phyloP scores from a whole-genome alignment of 208 protist species.

The Naegleria fowleri region DNA sequence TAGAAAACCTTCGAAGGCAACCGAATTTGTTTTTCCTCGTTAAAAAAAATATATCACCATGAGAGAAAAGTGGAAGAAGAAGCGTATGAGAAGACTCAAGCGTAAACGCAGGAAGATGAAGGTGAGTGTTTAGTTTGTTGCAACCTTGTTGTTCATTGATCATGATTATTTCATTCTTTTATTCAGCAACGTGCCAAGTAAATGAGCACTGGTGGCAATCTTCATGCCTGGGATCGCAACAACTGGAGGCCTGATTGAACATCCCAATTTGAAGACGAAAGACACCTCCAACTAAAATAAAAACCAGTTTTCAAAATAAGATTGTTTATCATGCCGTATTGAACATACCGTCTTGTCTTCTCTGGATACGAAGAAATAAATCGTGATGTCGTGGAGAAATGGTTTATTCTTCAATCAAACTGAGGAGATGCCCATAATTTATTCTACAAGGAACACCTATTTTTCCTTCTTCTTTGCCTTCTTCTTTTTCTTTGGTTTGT shows the following conservation, averaged over 20 bases:
- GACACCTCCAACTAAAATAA: too few species aligned
- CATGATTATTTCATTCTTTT: background rate
- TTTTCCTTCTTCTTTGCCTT: background rate
- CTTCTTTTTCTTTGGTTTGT: background rate
- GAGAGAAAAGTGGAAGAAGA: slow-evolving; percentile 1
- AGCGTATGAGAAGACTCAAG: background rate
- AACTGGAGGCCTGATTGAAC: too few species aligned
- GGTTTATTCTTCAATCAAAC: too few species aligned
- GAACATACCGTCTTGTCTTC: too few species aligned
- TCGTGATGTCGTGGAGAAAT: too few species aligned
- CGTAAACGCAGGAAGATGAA: background rate
- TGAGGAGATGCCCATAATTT: too few species aligned
- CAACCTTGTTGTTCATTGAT: background rate
- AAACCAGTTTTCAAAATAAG: too few species aligned
- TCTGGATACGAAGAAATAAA: too few species aligned
- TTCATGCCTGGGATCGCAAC: too few species aligned
- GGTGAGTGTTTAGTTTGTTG: background rate
- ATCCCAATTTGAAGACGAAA: too few species aligned
- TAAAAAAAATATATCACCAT: background rate
- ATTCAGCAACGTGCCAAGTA: background rate
- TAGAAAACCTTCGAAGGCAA: too few species aligned
- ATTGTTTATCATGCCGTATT: too few species aligned
- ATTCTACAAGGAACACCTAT: background rate
- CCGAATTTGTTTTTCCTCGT: background rate
- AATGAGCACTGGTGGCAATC: background rate